Percentiles rank a stretch among this genome's conserved stretches.
phyloP scores from a whole-genome alignment of 176 grass and related monocot species.

The Cenchrus purpureus region DNA sequence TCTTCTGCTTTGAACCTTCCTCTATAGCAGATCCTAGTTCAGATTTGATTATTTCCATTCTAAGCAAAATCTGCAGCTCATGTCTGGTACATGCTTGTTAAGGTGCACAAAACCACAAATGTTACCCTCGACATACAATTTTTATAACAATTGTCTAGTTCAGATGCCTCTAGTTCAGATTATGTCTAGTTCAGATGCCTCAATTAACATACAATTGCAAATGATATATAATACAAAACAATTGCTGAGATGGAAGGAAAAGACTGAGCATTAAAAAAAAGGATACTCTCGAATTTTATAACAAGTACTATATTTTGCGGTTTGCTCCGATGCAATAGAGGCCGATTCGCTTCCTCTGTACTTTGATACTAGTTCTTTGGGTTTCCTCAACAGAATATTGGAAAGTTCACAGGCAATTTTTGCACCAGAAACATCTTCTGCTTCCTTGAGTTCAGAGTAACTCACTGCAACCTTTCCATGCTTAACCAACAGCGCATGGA shows the following conservation, averaged over 20 bases:
- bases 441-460: constrained; percentile 40
- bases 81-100: constrained; percentile 65
- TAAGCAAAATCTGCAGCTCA: constrained; percentile 89
- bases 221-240: constrained; percentile 36
- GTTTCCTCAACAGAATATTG: constrained; percentile 76
- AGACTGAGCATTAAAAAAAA: constrained; percentile 44
- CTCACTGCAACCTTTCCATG: constrained; percentile 46
- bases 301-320: constrained; percentile 44
- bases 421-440: constrained; percentile 44
- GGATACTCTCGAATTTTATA: constrained; percentile 97
- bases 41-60: constrained; percentile 90
- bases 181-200: too few species aligned
- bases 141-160: too few species aligned
- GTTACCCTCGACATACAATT: neutral
- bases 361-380: constrained; percentile 73
- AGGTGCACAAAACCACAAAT: constrained; percentile 48
- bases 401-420: constrained; percentile 60
- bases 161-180: too few species aligned
- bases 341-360: constrained; percentile 57
- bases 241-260: constrained; percentile 35
- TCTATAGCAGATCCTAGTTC: constrained; percentile 54
- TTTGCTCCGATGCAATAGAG: constrained; percentile 34
- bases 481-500: constrained; percentile 63
- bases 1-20: constrained; percentile 82
- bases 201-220: neutral